Conservation (phyloP, 441 rosid species). For the Populus hybrid region DNA sequence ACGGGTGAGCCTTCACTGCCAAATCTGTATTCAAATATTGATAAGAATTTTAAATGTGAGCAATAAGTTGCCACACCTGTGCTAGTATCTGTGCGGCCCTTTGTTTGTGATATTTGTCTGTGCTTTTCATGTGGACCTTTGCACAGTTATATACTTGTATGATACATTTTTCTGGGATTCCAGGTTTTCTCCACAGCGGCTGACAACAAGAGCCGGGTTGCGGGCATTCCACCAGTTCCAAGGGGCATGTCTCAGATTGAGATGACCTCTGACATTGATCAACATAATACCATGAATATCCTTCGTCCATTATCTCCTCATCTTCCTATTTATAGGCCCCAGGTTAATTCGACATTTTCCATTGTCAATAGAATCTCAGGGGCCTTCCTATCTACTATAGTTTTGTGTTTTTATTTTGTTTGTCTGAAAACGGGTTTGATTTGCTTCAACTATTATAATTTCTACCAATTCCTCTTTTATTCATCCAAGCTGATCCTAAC, state of each 20-base stretch:
- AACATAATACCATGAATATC: too few species aligned
- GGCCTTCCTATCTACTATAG: not conserved
- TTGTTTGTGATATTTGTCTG: too few species aligned
- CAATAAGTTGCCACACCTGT: slow-evolving; percentile 45
- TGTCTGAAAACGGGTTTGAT: not conserved
- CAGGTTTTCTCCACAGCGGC: slow-evolving; percentile 84
- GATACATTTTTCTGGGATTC: too few species aligned
- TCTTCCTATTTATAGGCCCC: not conserved
- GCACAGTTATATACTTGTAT: slow-evolving; percentile 2
- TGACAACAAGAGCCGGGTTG: too few species aligned
- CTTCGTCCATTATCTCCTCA: not conserved
- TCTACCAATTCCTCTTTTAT: not conserved
- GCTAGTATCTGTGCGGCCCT: slow-evolving; percentile 72
- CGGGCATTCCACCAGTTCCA: too few species aligned
- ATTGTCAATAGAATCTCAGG: not conserved
- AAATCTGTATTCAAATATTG: slow-evolving; percentile 32
- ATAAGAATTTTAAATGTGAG: too few species aligned
- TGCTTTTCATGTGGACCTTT: slow-evolving; percentile 20
- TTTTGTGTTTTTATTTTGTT: not conserved
- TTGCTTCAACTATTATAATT: not conserved
- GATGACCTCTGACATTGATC: too few species aligned
- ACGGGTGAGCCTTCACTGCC: too few species aligned
- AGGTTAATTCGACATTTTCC: not conserved
- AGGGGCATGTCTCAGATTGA: too few species aligned
- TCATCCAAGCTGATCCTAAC: not conserved